Conservation (phyloP, 2,329 filamentous ascomycete genomes). For the Colletotrichum phormii region DNA sequence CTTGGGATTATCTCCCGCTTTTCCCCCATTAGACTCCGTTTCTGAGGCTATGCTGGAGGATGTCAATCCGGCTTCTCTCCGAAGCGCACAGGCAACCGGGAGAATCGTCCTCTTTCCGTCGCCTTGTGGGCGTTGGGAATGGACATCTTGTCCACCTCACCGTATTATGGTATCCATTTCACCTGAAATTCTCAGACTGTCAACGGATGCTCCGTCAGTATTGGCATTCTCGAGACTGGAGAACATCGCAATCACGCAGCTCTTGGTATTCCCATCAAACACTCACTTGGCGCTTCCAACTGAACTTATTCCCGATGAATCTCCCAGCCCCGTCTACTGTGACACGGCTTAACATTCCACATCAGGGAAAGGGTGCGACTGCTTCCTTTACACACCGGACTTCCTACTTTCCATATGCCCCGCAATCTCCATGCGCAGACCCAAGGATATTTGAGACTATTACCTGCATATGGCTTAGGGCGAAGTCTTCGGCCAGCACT, state of each 20-base stretch:
- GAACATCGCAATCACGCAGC: neutral
- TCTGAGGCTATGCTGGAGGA: slow-evolving; percentile 20
- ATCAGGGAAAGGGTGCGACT: neutral
- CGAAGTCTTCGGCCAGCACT: neutral
- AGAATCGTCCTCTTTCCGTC: neutral
- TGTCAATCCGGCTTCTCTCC: slow-evolving; percentile 26
- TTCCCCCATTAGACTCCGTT: neutral
- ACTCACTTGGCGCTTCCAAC: too few species aligned
- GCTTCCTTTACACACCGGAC: neutral
- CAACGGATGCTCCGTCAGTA: neutral
- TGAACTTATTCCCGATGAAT: neutral
- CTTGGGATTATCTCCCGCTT: slow-evolving; percentile 7
- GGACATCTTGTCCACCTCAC: neutral
- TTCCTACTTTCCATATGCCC: neutral
- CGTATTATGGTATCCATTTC: slow-evolving; percentile 8
- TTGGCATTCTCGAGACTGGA: too few species aligned
- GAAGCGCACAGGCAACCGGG: slow-evolving; percentile 11
- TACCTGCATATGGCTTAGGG: neutral
- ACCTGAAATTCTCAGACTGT: slow-evolving; percentile 6
- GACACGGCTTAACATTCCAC: neutral
- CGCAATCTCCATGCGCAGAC: neutral
- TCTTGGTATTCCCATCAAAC: neutral
- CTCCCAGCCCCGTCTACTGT: neutral
- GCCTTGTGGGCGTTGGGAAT: neutral
- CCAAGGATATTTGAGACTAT: neutral